phyloP scores from a whole-genome alignment of 345 rosid species.

The Aurinia saxatilis region DNA sequence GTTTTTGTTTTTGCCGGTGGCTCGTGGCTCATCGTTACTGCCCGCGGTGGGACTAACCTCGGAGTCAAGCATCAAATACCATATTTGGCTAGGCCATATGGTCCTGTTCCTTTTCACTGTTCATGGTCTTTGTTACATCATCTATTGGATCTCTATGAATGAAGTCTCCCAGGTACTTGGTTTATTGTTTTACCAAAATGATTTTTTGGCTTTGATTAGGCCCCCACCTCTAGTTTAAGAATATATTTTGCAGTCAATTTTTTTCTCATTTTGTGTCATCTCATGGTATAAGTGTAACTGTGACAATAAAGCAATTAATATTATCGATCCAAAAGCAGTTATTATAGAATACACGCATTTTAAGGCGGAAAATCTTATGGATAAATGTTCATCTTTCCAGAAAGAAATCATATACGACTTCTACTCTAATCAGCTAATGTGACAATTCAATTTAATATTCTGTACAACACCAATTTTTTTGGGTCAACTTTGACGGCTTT shows the following conservation, averaged over 20 bases:
- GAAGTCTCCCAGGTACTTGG: slow-evolving; percentile 38
- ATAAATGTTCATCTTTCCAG: neutral
- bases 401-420: neutral
- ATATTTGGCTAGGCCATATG: slow-evolving; percentile 81
- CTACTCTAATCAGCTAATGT: neutral
- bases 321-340: neutral
- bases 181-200: no score
- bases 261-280: no score
- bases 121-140: slow-evolving; percentile 58
- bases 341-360: neutral
- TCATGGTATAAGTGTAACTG: no score
- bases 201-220: neutral
- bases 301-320: neutral
- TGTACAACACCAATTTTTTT: no score
- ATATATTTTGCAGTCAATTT: no score
- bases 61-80: slow-evolving; percentile 84
- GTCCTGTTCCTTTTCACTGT: slow-evolving; percentile 51
- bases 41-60: slow-evolving; percentile 62
- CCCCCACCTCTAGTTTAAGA: neutral
- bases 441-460: neutral
- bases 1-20: slow-evolving; percentile 73
- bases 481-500: no score
- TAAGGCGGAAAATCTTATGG: neutral
- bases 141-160: slow-evolving; percentile 34
- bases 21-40: slow-evolving; percentile 72